Evolutionary conservation across 2,329 filamentous ascomycete genomes (phyloP).

Genomic region (Ascochyta pisi): DNA sequence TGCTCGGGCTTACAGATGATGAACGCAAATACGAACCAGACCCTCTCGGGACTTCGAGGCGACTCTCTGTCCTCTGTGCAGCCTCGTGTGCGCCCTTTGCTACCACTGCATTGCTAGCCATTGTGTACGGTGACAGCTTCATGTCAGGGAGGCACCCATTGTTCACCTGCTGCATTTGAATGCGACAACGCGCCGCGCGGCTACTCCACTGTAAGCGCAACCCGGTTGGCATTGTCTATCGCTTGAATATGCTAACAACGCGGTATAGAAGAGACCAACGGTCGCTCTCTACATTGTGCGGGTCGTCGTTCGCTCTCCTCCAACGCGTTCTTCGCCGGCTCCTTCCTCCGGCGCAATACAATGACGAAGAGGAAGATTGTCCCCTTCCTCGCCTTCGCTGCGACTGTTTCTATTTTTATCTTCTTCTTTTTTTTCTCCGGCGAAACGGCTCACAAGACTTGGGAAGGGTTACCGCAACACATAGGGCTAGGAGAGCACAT

Average conservation of each 20-base stretch:
- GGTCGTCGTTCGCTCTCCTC: neutral
- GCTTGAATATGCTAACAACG: neutral
- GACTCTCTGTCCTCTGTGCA: slow-evolving; percentile 4
- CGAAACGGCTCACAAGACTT: slow-evolving; percentile 41
- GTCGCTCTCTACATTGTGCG: neutral
- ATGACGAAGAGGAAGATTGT: slow-evolving; percentile 41
- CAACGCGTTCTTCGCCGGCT: neutral
- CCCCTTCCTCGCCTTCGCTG: slow-evolving; percentile 39
- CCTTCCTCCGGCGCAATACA: slow-evolving; percentile 1
- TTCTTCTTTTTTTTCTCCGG: slow-evolving; percentile 51
- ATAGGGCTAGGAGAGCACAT: slow-evolving; percentile 50
- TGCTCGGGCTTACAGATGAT: slow-evolving; percentile 14
- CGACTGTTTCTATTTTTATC: slow-evolving; percentile 45
- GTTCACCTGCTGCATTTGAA: slow-evolving; percentile 6
- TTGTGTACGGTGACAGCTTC: slow-evolving; percentile 1
- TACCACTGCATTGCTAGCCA: neutral
- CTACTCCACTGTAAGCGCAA: slow-evolving; percentile 14
- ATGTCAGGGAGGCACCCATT: slow-evolving; percentile 1
- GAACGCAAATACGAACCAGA: slow-evolving; percentile 13
- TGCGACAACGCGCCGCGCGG: slow-evolving; percentile 7
- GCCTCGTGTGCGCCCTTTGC: neutral
- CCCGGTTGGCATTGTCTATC: neutral
- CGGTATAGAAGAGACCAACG: neutral
- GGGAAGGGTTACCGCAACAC: slow-evolving; percentile 50
- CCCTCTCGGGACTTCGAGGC: neutral